Evolutionary conservation across 371 early-diverging fungal species (phyloP).

Genomic region (Lichtheimia ramosa): DNA sequence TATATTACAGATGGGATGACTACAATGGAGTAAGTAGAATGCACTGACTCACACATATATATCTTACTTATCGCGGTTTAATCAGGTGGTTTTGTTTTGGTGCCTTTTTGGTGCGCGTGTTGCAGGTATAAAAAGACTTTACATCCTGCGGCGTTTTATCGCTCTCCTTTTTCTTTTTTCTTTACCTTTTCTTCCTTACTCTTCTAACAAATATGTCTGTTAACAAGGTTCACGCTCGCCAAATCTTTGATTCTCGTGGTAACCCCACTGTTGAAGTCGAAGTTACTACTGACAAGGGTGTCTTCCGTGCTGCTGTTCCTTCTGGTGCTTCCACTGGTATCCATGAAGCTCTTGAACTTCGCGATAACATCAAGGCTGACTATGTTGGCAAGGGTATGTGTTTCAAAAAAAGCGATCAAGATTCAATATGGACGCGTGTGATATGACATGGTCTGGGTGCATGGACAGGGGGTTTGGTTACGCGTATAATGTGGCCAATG

Average conservation of each 20-base stretch:
- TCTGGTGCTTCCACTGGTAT: slow-evolving; percentile 99
- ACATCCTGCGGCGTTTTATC: too few relatives aligned
- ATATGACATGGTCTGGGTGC: too few relatives aligned
- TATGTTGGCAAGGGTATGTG: slow-evolving; percentile 94
- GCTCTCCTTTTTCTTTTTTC: too few relatives aligned
- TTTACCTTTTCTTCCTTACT: slow-evolving; percentile 42
- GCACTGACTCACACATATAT: too few relatives aligned
- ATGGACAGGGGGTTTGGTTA: too few relatives aligned
- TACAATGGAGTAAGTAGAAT: too few relatives aligned
- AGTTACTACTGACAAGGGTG: slow-evolving; percentile 84
- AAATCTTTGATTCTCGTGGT: slow-evolving; percentile 99
- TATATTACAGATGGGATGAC: too few relatives aligned
- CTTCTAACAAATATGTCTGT: slow-evolving; percentile 65
- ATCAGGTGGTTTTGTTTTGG: too few relatives aligned
- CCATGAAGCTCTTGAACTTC: slow-evolving; percentile 97
- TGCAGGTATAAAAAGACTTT: slow-evolving; percentile 37
- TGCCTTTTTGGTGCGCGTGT: too few relatives aligned
- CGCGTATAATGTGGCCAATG: neutral
- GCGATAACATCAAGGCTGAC: slow-evolving; percentile 81
- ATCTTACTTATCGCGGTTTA: too few relatives aligned
- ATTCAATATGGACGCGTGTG: too few relatives aligned
- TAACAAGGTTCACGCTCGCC: slow-evolving; percentile 90
- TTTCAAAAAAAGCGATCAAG: too few relatives aligned
- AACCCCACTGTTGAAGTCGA: slow-evolving; percentile 99
- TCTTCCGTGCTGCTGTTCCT: slow-evolving; percentile 97